Base-by-base conservation (phyloP, 192 early-diverging fungal genomes). In the Podila verticillata region DNA sequence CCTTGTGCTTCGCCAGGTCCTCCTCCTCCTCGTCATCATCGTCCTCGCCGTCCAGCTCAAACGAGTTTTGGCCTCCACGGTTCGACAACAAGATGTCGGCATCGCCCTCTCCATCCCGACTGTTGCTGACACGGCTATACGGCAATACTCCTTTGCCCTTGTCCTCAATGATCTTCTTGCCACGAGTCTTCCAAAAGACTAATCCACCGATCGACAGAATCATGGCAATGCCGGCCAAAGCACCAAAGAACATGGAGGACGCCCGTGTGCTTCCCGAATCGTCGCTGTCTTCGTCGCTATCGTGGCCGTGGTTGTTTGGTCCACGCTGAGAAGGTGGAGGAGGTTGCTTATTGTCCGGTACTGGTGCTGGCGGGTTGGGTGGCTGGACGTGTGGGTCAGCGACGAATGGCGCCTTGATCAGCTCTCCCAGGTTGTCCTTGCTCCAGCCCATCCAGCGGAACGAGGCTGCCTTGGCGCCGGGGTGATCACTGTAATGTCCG, bases 401-500 rank as follows among this genome's bases (percentile, higher is more conserved):
- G 12, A 26, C 22, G 15, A 60, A 60, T 2, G 58, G 58, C 26
- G 26, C 58, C 15, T 60, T 60, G 5, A 30, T 26, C 30, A 60
- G 13, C 6, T 19, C 3, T 7, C 77, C 77, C 13, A 72, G 56
- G 12, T 29, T 62, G 28, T 64, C 61, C 48, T 57, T 64, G 61
- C 35, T 64, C 77, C 70, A 72, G 3, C 77, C 77, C 35, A 72
- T 70, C 77, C 77, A 80, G 47, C 63, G 63, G 65, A 48, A 80
- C 13, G 77, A 80, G 22, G 66, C 31, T 12, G 77, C 77, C 13
- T 49, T 60, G n/a, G 24, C n/a, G 26, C 77, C 77, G 1, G 77
- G 77, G 66, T 80, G 66, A 20, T 70, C 77, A 34, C 77, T 70
- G 63, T 72, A 80, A 66, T 72, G 72, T 54, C 77, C 77, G 30